Percentiles rank a stretch among this genome's conserved stretches.
These are phyloP conservation scores for Gaillardinia entomophila DNA, from an alignment of 805 yeast species.

Conservation along the genomic window DNA sequence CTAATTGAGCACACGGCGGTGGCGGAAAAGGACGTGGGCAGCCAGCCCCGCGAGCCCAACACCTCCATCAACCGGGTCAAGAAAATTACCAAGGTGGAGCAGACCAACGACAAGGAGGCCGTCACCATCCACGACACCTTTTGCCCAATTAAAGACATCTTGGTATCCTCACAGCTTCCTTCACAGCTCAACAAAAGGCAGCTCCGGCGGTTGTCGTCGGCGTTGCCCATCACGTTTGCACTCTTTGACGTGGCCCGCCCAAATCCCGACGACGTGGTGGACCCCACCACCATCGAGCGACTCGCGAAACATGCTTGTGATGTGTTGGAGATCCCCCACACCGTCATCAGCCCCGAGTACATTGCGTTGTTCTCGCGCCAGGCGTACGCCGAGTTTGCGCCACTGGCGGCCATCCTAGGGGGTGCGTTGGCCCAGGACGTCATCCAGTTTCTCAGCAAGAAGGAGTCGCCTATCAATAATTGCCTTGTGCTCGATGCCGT, in stretches of 20 bases:
- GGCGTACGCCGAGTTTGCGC: conserved; percentile 63
- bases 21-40: conserved; percentile 47
- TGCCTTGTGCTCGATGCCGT: conserved; percentile 71
- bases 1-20: conserved; percentile 56
- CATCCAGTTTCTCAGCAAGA: conserved; percentile 70
- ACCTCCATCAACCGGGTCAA: conserved; percentile 47
- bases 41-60: conserved; percentile 32
- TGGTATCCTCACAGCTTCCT: conserved; percentile 30
- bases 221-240: conserved; percentile 56
- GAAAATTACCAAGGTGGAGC: conserved; percentile 26
- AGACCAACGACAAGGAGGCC: conserved; percentile 37
- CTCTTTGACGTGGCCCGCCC: conserved; percentile 40
- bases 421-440: conserved; percentile 90
- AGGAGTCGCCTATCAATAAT: conserved; percentile 79
- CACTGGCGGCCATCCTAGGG: conserved; percentile 82
- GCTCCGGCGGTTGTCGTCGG: conserved; percentile 46
- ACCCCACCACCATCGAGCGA: conserved; percentile 20
- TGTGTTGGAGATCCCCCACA: conserved; percentile 32
- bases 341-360: conserved; percentile 38
- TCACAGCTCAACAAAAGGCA: conserved; percentile 39
- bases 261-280: conserved; percentile 15
- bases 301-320: conserved; percentile 27
- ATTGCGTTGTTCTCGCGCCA: conserved; percentile 41
- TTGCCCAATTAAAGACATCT: conserved; percentile 27
- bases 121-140: conserved; percentile 34